These are phyloP conservation scores for Pestalotiopsis sp. DNA, from an alignment of 2,329 filamentous ascomycete species.

Conservation along the genomic window DNA sequence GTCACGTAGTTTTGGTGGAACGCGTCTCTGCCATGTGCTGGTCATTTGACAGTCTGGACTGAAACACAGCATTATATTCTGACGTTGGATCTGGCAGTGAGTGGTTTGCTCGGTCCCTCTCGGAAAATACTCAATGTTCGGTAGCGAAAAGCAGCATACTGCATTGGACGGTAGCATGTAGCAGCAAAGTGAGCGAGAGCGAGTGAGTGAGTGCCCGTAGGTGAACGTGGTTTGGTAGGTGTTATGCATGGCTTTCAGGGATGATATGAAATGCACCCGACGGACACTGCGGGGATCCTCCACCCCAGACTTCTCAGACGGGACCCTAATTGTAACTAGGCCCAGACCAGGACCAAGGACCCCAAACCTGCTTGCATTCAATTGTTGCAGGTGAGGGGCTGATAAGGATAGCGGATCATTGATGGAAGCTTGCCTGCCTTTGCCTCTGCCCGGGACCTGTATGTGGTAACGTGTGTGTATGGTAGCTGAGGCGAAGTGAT, in stretches of 20 bases:
- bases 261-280: neutral
- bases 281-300: neutral
- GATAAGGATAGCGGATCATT: neutral
- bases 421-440: neutral
- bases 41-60: neutral
- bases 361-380: neutral
- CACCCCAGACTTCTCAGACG: neutral
- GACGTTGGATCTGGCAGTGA: neutral
- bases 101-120: neutral
- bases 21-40: neutral
- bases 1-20: neutral
- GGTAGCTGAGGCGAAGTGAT: neutral
- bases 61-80: neutral
- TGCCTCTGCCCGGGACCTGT: neutral
- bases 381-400: neutral
- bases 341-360: neutral
- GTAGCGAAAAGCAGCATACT: neutral
- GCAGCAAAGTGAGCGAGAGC: neutral
- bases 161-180: neutral
- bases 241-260: neutral
- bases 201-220: neutral
- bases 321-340: too few species aligned
- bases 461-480: neutral
- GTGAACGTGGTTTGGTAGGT: neutral
- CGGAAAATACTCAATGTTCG: neutral